Base-by-base conservation (phyloP, 2,329 filamentous ascomycete genomes). In the Penicillium rolfsii region DNA sequence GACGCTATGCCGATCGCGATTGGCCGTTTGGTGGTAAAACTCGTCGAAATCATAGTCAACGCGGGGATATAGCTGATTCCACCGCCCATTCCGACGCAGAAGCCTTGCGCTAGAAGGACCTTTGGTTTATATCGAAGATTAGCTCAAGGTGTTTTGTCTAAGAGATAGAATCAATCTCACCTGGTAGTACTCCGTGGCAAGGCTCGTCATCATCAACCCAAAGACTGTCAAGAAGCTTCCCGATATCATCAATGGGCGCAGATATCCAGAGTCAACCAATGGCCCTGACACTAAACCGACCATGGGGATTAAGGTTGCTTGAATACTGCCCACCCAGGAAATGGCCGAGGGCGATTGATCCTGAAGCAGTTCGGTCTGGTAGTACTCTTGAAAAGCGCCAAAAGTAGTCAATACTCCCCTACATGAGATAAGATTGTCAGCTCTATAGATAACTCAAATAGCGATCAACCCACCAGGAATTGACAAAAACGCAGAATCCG, bases 1-100 rank as follows among this genome's bases (percentile, higher is more conserved):
- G 85, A 84, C 1, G 82, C 81, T 8, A 84, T 78, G 0, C 84
- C 84, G 26, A 88, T 80, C 1, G 86, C 87, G 1, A 87, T 76
- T 0, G 81, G 81, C 1, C 82, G 79, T 41, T 82, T 83, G 2
- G 73, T 81, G 1, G 77, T 79, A 52, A 75, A 74, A 46, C 67
- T 60, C 1, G 69, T 70, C 2, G 73, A 74, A 2, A 75, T 67
- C 6, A 74, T 68, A 2, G 73, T 67, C 9, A 75, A 60, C 0
- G 72, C 68, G 4, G 72, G 72, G 22, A 74, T 73, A 38, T 74
- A 75, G 8, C 70, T 67, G 36, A 74, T 69, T 12, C 72, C 73
- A 8, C 71, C 71, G 11, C 73, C 73, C 19, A 74, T 62, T 5
- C 73, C 73, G 14, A 73, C 66, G 35, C 73, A 74, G 48, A 74